These are phyloP conservation scores for Henckelia pumila DNA, from an alignment of 257 asterid genomes.

Conservation along the genomic window DNA sequence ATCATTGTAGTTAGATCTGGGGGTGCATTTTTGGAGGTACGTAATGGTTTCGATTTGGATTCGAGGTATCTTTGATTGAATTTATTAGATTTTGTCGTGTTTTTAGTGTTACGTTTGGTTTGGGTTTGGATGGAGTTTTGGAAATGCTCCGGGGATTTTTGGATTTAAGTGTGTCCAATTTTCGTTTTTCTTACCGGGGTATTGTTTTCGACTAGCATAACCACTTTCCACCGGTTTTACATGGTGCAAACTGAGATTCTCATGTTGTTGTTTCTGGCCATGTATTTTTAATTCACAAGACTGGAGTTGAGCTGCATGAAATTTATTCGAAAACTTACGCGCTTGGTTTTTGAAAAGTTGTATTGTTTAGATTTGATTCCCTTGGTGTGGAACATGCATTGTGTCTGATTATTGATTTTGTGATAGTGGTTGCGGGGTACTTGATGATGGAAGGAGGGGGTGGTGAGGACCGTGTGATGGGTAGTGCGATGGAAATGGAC, in stretches of 20 bases:
- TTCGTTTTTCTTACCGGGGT: neutral
- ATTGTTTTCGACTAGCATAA: neutral
- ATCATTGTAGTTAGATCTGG: constrained; percentile 40
- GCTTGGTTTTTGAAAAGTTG: neutral
- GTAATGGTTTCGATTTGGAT: constrained; percentile 31
- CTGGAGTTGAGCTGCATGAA: constrained; percentile 16
- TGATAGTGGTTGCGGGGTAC: constrained; percentile 24
- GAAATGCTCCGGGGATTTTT: constrained; percentile 13
- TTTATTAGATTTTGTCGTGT: constrained; percentile 28
- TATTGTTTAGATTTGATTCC: constrained; percentile 24
- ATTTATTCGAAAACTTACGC: neutral
- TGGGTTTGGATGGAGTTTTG: constrained; percentile 14
- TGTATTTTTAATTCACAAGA: neutral
- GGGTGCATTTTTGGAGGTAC: constrained; percentile 15
- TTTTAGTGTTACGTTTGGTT: constrained; percentile 11
- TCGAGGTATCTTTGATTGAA: constrained; percentile 34
- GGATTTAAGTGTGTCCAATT: constrained; percentile 9
- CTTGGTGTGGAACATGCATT: constrained; percentile 5
- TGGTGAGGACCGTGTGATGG: constrained; percentile 36
- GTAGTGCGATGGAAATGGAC: constrained; percentile 30
- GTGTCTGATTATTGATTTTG: constrained; percentile 18
- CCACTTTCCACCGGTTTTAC: constrained; percentile 15
- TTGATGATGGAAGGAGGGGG: constrained; percentile 38
- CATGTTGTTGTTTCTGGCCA: neutral
- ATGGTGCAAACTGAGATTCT: constrained; percentile 19